Evolutionary conservation across 2,329 filamentous ascomycete species (phyloP).

Genomic region (Aspergillus aculeatinus): DNA sequence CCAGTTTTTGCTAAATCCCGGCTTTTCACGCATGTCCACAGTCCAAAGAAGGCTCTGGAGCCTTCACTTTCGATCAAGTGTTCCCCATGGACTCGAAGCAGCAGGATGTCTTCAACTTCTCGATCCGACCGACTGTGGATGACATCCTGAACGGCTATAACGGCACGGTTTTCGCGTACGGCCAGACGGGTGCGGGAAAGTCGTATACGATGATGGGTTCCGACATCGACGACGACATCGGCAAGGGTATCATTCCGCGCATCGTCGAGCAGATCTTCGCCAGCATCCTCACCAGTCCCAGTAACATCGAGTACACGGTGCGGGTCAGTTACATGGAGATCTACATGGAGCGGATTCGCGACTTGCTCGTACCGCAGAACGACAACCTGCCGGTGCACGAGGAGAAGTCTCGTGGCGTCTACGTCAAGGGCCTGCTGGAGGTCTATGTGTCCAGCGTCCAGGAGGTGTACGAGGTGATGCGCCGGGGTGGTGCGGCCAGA

Average conservation of each 20-base stretch:
- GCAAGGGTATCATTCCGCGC: conserved; percentile 91
- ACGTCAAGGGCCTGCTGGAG: conserved; percentile 91
- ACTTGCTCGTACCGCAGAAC: conserved; percentile 87
- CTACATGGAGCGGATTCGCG: conserved; percentile 98
- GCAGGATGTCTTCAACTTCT: conserved; percentile 95
- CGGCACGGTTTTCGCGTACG: conserved; percentile 97
- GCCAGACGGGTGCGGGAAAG: conserved; percentile 97
- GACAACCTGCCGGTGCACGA: conserved; percentile 98
- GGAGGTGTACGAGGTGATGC: conserved; percentile 96
- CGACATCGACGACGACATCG: conserved; percentile 85
- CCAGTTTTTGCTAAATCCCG: background rate
- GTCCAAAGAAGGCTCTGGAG: conserved; percentile 78
- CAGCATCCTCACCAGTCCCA: conserved; percentile 86
- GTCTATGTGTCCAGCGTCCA: conserved; percentile 94
- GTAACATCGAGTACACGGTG: conserved; percentile 97
- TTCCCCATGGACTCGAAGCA: conserved; percentile 93
- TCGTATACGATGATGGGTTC: conserved; percentile 99
- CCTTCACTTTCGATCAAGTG: conserved; percentile 96
- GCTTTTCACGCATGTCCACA: conserved; percentile 41
- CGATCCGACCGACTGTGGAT: conserved; percentile 91
- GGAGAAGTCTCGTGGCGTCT: conserved; percentile 92
- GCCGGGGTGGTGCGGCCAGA: conserved; percentile 82
- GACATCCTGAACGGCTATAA: conserved; percentile 99
- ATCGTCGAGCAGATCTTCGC: conserved; percentile 98
- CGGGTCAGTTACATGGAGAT: conserved; percentile 99